These are phyloP conservation scores for Aspergillus fijiensis DNA, from an alignment of 2,329 filamentous ascomycete genomes.

Conservation along the genomic window DNA sequence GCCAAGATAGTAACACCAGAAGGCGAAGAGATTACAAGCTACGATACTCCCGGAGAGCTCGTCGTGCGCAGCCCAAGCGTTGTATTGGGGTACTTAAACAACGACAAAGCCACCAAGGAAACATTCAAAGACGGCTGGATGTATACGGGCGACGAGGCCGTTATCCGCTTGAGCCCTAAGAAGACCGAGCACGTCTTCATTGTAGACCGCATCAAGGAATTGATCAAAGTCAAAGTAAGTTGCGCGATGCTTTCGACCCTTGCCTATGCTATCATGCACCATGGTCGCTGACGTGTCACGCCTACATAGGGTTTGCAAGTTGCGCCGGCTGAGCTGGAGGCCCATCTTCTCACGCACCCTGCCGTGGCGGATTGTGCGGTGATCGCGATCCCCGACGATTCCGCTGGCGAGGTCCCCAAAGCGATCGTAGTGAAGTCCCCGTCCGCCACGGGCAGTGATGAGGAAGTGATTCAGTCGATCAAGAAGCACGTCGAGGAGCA, in stretches of 20 bases:
- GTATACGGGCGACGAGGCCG: constrained; percentile 80
- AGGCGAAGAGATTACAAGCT: constrained; percentile 67
- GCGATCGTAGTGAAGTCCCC: constrained; percentile 62
- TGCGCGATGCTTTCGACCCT: constrained; percentile 22
- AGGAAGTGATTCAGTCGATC: constrained; percentile 52
- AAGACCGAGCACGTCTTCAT: constrained; percentile 82
- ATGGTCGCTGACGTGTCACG: background rate
- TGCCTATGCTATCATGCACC: background rate
- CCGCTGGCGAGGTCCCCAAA: constrained; percentile 62
- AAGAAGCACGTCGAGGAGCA: constrained; percentile 59
- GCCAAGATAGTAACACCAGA: constrained; percentile 68
- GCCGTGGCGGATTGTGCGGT: constrained; percentile 77
- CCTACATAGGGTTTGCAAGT: constrained; percentile 70
- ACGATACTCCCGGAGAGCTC: constrained; percentile 77
- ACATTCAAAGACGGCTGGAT: constrained; percentile 81
- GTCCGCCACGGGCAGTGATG: constrained; percentile 54
- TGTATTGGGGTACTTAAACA: constrained; percentile 81
- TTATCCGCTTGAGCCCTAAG: constrained; percentile 61
- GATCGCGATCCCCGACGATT: constrained; percentile 67
- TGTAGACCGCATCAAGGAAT: constrained; percentile 76
- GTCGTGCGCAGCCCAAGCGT: constrained; percentile 74
- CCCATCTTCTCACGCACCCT: constrained; percentile 72
- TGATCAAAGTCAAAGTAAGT: constrained; percentile 73
- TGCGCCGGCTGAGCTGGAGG: constrained; percentile 78
- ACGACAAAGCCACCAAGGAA: constrained; percentile 76